Conservation (phyloP, 306 rosid species). For the Boehmeria nivea region DNA sequence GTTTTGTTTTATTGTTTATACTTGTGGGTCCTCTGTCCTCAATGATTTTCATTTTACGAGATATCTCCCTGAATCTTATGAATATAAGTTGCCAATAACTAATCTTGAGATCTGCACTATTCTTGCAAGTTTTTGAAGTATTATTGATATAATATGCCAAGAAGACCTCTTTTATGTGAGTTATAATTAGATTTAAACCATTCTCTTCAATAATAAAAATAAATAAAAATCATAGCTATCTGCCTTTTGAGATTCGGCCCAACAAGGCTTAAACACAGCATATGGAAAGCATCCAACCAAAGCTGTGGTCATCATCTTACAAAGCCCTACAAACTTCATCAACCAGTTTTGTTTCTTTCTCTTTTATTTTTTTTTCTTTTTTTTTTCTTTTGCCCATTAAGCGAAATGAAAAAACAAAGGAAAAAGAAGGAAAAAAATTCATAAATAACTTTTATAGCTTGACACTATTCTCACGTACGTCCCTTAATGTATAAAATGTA, state of each 20-base stretch:
- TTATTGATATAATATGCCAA: background rate
- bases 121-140: no score
- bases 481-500: no score
- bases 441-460: background rate
- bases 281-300: background rate
- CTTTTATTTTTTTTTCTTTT: no score
- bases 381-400: background rate
- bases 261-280: constrained; percentile 3
- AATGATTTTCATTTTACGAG: background rate
- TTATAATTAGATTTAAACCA: background rate
- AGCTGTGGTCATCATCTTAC: background rate
- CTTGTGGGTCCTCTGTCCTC: background rate
- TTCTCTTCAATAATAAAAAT: background rate
- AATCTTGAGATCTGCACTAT: no score
- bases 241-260: background rate
- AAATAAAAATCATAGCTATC: no score
- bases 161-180: background rate
- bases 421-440: background rate
- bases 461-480: no score
- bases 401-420: background rate
- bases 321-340: background rate
- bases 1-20: no score
- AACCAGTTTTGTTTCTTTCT: background rate
- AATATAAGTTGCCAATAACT: background rate
- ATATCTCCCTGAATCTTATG: background rate